Conservation (phyloP, 305 asterid genomes). For the Fraxinus latifolia region DNA sequence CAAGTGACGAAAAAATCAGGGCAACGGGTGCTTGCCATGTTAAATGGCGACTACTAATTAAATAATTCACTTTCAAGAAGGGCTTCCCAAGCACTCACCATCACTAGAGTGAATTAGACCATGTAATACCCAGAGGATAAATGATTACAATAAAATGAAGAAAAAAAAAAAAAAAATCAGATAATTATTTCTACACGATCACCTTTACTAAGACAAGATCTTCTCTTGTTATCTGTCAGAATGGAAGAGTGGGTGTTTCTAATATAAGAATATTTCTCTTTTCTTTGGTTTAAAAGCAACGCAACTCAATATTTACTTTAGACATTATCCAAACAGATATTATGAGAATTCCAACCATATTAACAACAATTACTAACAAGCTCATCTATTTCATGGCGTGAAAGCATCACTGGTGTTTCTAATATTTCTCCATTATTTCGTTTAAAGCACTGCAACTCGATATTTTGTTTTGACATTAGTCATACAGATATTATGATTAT, state of each 20-base stretch:
- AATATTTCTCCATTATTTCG: background rate
- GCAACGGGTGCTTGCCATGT: background rate
- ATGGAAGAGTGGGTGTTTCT: background rate
- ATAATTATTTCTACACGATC: background rate
- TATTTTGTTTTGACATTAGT: background rate
- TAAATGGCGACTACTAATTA: background rate
- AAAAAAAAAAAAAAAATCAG: background rate
- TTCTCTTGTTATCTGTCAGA: background rate
- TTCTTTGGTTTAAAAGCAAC: background rate
- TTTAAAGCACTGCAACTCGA: background rate
- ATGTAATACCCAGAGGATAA: background rate
- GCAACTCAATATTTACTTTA: background rate
- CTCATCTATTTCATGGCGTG: background rate
- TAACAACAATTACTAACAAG: background rate
- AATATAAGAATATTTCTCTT: background rate
- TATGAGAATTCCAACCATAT: background rate
- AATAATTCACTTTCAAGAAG: background rate
- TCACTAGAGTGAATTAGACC: background rate
- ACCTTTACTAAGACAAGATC: background rate
- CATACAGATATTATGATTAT: background rate
- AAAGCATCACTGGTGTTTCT: background rate
- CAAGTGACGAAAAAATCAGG: background rate
- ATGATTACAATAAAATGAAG: background rate
- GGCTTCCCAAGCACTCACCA: background rate
- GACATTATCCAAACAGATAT: background rate